phyloP scores from a whole-genome alignment of 768 basidiomycete species.

The Postia placenta region DNA sequence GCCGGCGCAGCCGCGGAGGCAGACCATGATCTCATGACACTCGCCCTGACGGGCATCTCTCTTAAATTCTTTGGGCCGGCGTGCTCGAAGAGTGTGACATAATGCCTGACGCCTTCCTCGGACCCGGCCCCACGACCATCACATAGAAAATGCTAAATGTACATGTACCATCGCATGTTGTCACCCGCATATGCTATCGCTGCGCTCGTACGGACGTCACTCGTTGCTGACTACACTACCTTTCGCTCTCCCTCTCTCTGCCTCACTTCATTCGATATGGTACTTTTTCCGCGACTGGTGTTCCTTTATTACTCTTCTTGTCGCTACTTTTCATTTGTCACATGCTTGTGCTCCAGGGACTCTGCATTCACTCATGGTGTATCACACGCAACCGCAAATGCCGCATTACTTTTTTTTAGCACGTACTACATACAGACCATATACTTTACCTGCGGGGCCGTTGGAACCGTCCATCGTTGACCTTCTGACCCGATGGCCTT shows the following conservation, averaged over 20 bases:
- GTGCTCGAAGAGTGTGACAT: not conserved
- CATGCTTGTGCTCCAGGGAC: not conserved
- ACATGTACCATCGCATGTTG: not conserved
- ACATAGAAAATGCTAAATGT: not conserved
- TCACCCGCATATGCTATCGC: not conserved
- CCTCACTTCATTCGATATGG: not conserved
- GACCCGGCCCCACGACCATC: not conserved
- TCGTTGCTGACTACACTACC: not conserved
- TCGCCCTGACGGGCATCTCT: not conserved
- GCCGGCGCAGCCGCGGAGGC: constrained; percentile 17
- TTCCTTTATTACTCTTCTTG: not conserved
- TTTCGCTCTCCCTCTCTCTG: not conserved
- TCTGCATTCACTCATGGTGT: constrained; percentile 1
- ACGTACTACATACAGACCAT: not conserved
- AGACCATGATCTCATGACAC: constrained; percentile 22
- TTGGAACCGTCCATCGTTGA: not conserved
- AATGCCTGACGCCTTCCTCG: not conserved
- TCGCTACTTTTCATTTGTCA: not conserved
- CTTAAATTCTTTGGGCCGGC: not conserved
- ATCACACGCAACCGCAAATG: not conserved
- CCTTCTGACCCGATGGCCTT: not conserved
- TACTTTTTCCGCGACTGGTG: not conserved
- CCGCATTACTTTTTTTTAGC: not conserved
- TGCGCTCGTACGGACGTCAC: constrained; percentile 1
- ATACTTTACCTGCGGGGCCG: not conserved